phyloP scores from a whole-genome alignment of 1,284 basidiomycete genomes.

The Vanrija pseudolonga region DNA sequence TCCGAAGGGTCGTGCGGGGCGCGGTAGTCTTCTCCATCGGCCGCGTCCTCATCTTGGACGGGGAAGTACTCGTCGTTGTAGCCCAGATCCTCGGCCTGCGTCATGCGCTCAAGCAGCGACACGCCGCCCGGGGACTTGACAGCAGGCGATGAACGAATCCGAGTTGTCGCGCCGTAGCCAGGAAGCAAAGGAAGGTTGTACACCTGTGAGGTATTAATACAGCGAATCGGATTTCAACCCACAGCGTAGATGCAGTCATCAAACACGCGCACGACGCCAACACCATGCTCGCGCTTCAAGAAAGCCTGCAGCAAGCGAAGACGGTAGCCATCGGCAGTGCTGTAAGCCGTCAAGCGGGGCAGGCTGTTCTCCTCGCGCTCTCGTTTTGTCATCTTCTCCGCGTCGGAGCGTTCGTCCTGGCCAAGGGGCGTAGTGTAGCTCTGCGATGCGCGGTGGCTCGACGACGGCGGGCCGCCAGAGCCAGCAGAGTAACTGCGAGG shows the following conservation, averaged over 20 bases:
- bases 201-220: conserved; percentile 55
- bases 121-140: conserved; percentile 59
- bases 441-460: background rate
- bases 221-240: conserved; percentile 44
- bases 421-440: conserved; percentile 1
- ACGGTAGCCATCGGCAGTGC: conserved; percentile 73
- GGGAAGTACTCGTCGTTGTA: conserved; percentile 82
- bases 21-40: background rate
- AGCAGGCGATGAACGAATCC: conserved; percentile 75
- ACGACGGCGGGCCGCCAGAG: background rate
- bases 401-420: conserved; percentile 45
- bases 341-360: conserved; percentile 79
- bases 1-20: conserved; percentile 37
- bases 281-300: conserved; percentile 88
- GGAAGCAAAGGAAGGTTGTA: conserved; percentile 88
- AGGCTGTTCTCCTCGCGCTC: conserved; percentile 68
- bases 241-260: conserved; percentile 92
- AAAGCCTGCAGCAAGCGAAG: conserved; percentile 75
- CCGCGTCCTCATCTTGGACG: conserved; percentile 19
- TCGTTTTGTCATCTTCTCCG: conserved; percentile 61
- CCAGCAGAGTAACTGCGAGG: background rate
- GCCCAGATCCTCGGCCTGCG: conserved; percentile 82
- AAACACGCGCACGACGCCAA: conserved; percentile 73
- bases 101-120: conserved; percentile 64
- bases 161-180: conserved; percentile 80